These are phyloP conservation scores for Trametes cubensis DNA, from an alignment of 768 basidiomycete genomes.

Conservation along the genomic window DNA sequence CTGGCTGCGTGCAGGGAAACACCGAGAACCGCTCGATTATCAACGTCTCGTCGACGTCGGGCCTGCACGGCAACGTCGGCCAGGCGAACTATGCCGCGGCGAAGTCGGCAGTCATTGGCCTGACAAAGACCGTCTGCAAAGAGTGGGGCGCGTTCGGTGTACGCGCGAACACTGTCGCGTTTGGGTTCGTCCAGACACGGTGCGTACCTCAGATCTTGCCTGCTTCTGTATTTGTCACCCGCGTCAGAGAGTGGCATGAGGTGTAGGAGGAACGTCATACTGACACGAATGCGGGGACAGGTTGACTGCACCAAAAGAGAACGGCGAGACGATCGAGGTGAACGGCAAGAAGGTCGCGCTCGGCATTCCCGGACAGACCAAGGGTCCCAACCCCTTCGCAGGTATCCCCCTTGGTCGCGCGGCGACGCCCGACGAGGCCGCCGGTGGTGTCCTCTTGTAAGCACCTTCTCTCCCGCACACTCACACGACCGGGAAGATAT, in stretches of 20 bases:
- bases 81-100: constrained; percentile 84
- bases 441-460: constrained; percentile 74
- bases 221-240: not conserved
- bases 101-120: constrained; percentile 75
- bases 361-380: constrained; percentile 65
- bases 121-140: constrained; percentile 86
- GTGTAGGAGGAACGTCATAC: no score
- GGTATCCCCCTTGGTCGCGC: constrained; percentile 70
- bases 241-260: no score
- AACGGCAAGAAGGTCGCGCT: constrained; percentile 83
- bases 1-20: constrained; percentile 41
- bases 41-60: constrained; percentile 82
- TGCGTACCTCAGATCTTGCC: constrained; percentile 32
- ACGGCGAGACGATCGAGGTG: constrained; percentile 73
- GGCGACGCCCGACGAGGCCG: constrained; percentile 76
- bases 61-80: constrained; percentile 85
- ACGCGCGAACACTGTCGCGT: constrained; percentile 81
- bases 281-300: constrained; percentile 36
- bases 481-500: not conserved
- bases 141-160: constrained; percentile 87
- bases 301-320: constrained; percentile 79
- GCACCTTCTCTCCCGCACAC: constrained; percentile 34
- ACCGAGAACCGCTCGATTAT: constrained; percentile 74
- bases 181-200: constrained; percentile 78
- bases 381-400: constrained; percentile 43